Base-by-base conservation (phyloP, 805 yeast genomes). In the Cyberlindnera mississippiensis region DNA sequence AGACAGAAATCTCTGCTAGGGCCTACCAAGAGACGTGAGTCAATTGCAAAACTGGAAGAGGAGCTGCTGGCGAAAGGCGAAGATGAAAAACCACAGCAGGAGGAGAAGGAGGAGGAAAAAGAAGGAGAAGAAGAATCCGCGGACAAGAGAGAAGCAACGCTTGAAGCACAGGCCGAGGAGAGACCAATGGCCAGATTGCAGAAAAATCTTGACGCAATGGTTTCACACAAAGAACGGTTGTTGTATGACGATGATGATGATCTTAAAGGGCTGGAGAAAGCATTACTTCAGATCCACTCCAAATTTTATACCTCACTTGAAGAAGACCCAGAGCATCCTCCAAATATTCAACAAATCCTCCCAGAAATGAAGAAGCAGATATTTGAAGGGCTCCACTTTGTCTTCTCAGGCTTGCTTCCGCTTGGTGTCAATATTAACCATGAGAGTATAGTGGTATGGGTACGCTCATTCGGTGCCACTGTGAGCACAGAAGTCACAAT, bases 371-470 rank as follows among this genome's bases (percentile, higher is more conserved):
- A 90, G 57, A 60, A 64, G 8, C 55, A 71, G 43, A 89, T 89
- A 2, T 78, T 91, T 45, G 62, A 72, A 18, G 90, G 82, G 6
- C 74, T 81, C 35, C 76, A 78, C 3, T 76, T 93, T 41, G 72
- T 91, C 15, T 83, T 93, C 51, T 84, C 96, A 4, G 97, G 98
- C 0, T 72, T 91, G n/a, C 73, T 93, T 17, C 97, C 97, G 1
- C 59, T 87, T n/a, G 93, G 93, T 2, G 71, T 81, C 11, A 74
- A 78, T 41, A 64, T 85, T 14, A 81, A 83, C 39, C 66, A 72
- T 27, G 93, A 95, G 4, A 96, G 88, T 58, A 85, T 93, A 33
- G 96, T 90, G 2, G 78, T 82, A 17, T 91, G 98, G 97, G 85
- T 91, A 11, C 75, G 76, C 37, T 86, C 90, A 41, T 91, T 91